Evolutionary conservation across 306 rosid species (phyloP).

Genomic region (Malus asiatica): DNA sequence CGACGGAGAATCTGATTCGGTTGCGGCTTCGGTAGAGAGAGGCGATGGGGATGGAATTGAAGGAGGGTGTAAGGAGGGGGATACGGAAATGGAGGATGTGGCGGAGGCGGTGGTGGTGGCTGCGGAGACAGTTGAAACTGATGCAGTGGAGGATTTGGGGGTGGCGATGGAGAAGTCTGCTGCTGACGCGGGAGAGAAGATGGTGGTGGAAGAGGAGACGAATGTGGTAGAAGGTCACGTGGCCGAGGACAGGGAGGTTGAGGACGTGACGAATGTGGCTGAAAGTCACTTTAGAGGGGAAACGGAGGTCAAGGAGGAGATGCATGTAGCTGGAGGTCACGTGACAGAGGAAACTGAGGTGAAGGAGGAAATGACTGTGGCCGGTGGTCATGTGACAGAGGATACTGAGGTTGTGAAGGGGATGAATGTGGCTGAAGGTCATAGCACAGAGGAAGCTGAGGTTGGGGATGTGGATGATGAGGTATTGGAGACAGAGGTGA

Average conservation of each 20-base stretch:
- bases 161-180: not conserved
- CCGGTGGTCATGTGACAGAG: not conserved
- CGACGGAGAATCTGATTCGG: not conserved
- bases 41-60: not conserved
- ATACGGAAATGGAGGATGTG: not conserved
- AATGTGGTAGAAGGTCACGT: not conserved
- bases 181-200: not conserved
- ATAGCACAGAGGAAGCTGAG: conserved; percentile 1
- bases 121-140: not conserved
- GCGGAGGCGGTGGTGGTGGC: not conserved
- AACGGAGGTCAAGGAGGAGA: not conserved
- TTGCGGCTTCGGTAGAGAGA: not conserved
- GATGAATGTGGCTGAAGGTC: not conserved
- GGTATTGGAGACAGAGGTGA: not conserved
- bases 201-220: not conserved
- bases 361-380: not conserved
- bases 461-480: not conserved
- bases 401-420: not conserved
- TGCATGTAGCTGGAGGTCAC: not conserved
- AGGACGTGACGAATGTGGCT: not conserved
- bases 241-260: conserved; percentile 2
- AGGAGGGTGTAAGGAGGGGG: not conserved
- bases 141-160: not conserved
- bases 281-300: not conserved
- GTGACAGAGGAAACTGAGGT: not conserved